Conservation (phyloP, 139 green algal species). For the Chlorella sp. region DNA sequence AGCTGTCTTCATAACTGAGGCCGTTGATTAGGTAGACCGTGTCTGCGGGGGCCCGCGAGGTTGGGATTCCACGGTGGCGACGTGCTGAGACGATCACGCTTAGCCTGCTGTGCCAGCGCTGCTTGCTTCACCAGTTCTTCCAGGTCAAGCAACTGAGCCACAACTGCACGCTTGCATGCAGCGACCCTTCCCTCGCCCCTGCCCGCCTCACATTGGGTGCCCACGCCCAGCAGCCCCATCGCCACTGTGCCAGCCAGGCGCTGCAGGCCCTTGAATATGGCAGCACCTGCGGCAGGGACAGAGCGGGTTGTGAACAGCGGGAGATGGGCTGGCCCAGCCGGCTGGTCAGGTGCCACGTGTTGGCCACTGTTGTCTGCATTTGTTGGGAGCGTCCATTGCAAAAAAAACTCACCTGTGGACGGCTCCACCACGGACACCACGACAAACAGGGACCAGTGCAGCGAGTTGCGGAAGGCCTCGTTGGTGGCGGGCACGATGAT, state of each 20-base stretch:
- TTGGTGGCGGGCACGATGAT: not conserved
- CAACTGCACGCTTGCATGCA: not conserved
- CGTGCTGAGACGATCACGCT: too few relatives aligned
- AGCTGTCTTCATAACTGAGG: conserved; percentile 3
- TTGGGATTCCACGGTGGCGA: too few relatives aligned
- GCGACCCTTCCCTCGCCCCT: too few relatives aligned
- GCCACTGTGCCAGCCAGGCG: conserved; percentile 6
- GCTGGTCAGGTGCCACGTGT: not conserved
- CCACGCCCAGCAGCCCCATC: conserved; percentile 8
- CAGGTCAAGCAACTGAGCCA: too few relatives aligned
- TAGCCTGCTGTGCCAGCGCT: too few relatives aligned
- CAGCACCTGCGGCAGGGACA: not conserved
- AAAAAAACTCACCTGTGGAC: conserved; percentile 1
- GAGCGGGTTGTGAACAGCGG: not conserved
- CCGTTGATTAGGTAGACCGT: conserved; percentile 21
- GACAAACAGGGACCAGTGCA: conserved; percentile 20
- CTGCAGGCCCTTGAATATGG: conserved; percentile 29
- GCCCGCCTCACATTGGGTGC: not conserved
- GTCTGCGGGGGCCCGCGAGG: not conserved
- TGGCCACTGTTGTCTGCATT: not conserved
- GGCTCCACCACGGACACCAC: conserved; percentile 20
- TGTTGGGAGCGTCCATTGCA: not conserved
- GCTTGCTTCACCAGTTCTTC: too few relatives aligned
- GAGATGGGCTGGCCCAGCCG: not conserved
- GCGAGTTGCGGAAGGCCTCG: not conserved